A percentile compares a stretch with the other conserved stretches of the same genome.
These are phyloP conservation scores for Agroathelia rolfsii DNA, from an alignment of 1,284 basidiomycete species.

Conservation along the genomic window DNA sequence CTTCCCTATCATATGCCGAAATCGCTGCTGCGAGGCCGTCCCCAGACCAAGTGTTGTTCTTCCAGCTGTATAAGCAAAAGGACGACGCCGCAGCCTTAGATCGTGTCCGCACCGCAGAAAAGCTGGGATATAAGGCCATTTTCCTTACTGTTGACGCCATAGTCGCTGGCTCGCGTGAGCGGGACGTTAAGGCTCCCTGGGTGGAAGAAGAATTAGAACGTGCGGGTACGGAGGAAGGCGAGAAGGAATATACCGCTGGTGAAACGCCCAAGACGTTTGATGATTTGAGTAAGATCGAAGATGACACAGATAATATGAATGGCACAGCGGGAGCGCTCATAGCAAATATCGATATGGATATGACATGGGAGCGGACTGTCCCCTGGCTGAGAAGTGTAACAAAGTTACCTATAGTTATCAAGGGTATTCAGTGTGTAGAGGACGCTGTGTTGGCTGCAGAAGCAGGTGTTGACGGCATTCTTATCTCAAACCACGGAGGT, in stretches of 20 bases:
- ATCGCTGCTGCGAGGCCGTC: slow-evolving; percentile 52
- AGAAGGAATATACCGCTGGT: slow-evolving; percentile 13
- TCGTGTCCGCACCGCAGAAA: slow-evolving; percentile 64
- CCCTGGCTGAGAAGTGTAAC: slow-evolving; percentile 72
- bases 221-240: slow-evolving; percentile 19
- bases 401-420: slow-evolving; percentile 75
- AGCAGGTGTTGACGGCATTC: slow-evolving; percentile 76
- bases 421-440: slow-evolving; percentile 76
- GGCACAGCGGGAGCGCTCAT: slow-evolving; percentile 61
- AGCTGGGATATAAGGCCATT: slow-evolving; percentile 74
- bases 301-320: slow-evolving; percentile 28
- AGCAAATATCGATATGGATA: slow-evolving; percentile 53
- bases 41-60: slow-evolving; percentile 67
- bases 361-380: slow-evolving; percentile 72
- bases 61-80: slow-evolving; percentile 81
- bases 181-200: slow-evolving; percentile 62
- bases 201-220: slow-evolving; percentile 50
- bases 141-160: slow-evolving; percentile 89
- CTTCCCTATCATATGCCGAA: slow-evolving; percentile 67
- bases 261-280: slow-evolving; percentile 19
- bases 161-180: slow-evolving; percentile 78
- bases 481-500: slow-evolving; percentile 91
- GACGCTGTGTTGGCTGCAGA: slow-evolving; percentile 86
- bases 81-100: slow-evolving; percentile 62
- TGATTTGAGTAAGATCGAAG: slow-evolving; percentile 26